A percentile compares a stretch with the other conserved stretches of the same genome.
phyloP scores from a whole-genome alignment of 768 basidiomycete species.

The Amanita molliuscula region DNA sequence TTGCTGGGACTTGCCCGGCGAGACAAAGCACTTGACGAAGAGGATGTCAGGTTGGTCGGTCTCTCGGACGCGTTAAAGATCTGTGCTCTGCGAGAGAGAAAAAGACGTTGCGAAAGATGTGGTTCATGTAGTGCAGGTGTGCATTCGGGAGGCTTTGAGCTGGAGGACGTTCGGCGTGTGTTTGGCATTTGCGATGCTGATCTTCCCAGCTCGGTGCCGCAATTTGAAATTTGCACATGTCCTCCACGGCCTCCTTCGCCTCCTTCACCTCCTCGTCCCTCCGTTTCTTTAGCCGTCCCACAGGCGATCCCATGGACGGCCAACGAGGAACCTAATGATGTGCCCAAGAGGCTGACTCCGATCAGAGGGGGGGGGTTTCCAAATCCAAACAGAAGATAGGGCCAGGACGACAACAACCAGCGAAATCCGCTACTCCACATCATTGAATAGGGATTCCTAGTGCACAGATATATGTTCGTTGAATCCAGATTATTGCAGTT shows the following conservation, averaged over 20 bases:
- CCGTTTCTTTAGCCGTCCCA: no score
- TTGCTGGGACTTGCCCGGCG: conserved; percentile 15
- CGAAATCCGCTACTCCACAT: no score
- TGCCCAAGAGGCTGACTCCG: no score
- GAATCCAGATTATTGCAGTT: no score
- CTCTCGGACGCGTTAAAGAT: conserved; percentile 12
- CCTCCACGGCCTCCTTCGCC: conserved; percentile 4
- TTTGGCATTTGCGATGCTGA: background rate
- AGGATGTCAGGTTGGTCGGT: conserved; percentile 20
- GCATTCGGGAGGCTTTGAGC: background rate
- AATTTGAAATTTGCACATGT: background rate
- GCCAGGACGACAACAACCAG: no score
- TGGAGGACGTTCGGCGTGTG: background rate
- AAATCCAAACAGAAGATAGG: no score
- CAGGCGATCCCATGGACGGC: no score
- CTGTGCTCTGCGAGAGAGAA: conserved; percentile 1
- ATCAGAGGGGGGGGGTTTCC: no score
- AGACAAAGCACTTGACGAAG: conserved; percentile 14
- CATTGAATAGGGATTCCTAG: no score
- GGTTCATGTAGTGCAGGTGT: background rate
- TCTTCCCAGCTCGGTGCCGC: background rate
- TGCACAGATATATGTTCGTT: no score
- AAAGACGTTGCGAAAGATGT: conserved; percentile 4
- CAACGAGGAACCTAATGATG: no score
- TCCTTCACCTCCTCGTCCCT: no score